Conservation (phyloP, 164 flowering plant species). For the Annona squamosa region DNA sequence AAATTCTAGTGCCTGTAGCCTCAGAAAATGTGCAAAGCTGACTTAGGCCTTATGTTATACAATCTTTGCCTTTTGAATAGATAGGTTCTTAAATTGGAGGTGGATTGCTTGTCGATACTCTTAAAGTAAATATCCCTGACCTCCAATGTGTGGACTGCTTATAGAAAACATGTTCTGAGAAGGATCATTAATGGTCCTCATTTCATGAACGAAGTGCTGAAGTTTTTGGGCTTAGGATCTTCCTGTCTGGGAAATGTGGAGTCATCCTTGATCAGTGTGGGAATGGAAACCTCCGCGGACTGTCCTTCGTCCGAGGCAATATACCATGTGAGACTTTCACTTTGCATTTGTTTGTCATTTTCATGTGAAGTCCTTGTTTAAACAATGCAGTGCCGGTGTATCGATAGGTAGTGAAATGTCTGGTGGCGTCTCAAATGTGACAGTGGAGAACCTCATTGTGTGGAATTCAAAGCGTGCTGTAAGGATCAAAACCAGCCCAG, state of each 20-base stretch:
- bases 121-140: neutral
- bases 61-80: neutral
- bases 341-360: neutral
- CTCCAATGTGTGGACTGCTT: neutral
- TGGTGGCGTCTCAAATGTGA: constrained; percentile 84
- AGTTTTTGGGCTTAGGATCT: neutral
- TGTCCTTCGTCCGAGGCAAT: neutral
- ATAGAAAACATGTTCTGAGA: neutral
- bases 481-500: constrained; percentile 83
- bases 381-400: constrained; percentile 72
- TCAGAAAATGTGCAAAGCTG: too few relatives aligned
- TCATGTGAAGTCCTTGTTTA: neutral
- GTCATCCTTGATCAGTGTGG: neutral
- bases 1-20: too few relatives aligned
- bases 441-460: constrained; percentile 68
- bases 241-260: neutral
- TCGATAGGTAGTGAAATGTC: constrained; percentile 99
- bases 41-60: neutral
- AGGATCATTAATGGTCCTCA: neutral
- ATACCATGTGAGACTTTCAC: neutral
- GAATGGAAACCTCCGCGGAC: neutral
- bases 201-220: neutral
- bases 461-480: constrained; percentile 86
- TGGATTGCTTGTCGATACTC: neutral
- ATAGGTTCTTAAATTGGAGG: neutral